phyloP scores from a whole-genome alignment of 768 basidiomycete species.

The Tubosaeta sp. region DNA sequence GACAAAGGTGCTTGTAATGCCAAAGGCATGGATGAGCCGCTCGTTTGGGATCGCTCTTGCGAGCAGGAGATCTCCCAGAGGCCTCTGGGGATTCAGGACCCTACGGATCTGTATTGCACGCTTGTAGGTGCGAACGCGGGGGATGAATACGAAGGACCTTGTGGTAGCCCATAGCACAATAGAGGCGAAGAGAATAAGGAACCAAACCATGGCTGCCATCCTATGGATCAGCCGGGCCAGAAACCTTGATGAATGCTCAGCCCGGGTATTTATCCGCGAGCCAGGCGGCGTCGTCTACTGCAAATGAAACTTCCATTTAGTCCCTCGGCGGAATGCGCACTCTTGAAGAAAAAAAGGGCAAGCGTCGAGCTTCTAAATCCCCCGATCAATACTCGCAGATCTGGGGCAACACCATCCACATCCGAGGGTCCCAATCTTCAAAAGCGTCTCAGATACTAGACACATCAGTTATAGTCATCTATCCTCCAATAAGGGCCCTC shows the following conservation, averaged over 20 bases:
- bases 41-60: slow-evolving; percentile 20
- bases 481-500: background rate
- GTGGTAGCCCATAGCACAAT: background rate
- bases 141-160: background rate
- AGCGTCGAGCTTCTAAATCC: too few relatives aligned
- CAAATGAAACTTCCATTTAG: background rate
- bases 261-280: background rate
- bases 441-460: too few relatives aligned
- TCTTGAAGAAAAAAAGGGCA: background rate
- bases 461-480: background rate
- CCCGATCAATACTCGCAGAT: slow-evolving; percentile 2
- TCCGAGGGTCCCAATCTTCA: too few relatives aligned
- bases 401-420: background rate
- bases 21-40: slow-evolving; percentile 25
- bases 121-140: slow-evolving; percentile 10
- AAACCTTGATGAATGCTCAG: background rate
- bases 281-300: background rate
- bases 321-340: background rate
- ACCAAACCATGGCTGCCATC: background rate
- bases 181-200: background rate
- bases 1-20: slow-evolving; percentile 50
- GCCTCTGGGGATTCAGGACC: slow-evolving; percentile 8
- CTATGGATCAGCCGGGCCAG: background rate
- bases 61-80: slow-evolving; percentile 13
- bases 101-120: background rate